A percentile compares a stretch with the other conserved stretches of the same genome.
phyloP scores from a whole-genome alignment of 2,329 filamentous ascomycete genomes.

The Whalleya microplaca region DNA sequence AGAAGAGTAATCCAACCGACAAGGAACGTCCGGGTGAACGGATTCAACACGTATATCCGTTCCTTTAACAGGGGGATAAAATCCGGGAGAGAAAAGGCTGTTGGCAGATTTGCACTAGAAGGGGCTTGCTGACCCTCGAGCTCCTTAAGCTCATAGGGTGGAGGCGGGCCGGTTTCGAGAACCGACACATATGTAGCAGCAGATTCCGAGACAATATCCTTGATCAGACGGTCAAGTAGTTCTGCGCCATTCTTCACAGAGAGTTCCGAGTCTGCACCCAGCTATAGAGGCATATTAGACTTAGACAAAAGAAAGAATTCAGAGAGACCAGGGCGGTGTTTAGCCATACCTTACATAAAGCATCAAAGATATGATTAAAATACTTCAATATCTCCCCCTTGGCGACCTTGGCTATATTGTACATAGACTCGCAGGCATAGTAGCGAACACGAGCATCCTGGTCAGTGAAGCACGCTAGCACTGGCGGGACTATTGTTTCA shows the following conservation, averaged over 20 bases:
- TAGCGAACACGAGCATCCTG: constrained; percentile 97
- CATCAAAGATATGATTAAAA: constrained; percentile 98
- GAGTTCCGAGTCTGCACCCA: constrained; percentile 92
- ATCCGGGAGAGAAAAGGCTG: constrained; percentile 85
- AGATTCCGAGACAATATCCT: constrained; percentile 94
- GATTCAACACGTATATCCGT: constrained; percentile 90
- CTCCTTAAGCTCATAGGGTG: constrained; percentile 52
- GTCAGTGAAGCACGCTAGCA: constrained; percentile 95
- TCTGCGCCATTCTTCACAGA: constrained; percentile 99
- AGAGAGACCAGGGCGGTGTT: constrained; percentile 11
- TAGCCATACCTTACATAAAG: constrained; percentile 80
- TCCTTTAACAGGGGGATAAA: constrained; percentile 96
- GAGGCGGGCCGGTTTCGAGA: constrained; percentile 59
- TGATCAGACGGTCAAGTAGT: constrained; percentile 89
- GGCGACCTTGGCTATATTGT: constrained; percentile 98
- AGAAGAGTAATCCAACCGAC: constrained; percentile 95
- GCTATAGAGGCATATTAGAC: constrained; percentile 51
- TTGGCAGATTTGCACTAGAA: constrained; percentile 61
- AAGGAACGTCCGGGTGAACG: constrained; percentile 91
- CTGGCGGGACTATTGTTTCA: constrained; percentile 91
- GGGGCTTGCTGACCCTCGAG: constrained; percentile 39
- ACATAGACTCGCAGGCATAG: constrained; percentile 99
- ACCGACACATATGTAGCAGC: constrained; percentile 94
- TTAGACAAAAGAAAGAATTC: constrained; percentile 3
- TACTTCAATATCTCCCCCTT: constrained; percentile 97